A percentile compares a stretch with the other conserved stretches of the same genome.
phyloP scores from a whole-genome alignment of 345 rosid genomes.

The Eucalyptus sideroxylon region DNA sequence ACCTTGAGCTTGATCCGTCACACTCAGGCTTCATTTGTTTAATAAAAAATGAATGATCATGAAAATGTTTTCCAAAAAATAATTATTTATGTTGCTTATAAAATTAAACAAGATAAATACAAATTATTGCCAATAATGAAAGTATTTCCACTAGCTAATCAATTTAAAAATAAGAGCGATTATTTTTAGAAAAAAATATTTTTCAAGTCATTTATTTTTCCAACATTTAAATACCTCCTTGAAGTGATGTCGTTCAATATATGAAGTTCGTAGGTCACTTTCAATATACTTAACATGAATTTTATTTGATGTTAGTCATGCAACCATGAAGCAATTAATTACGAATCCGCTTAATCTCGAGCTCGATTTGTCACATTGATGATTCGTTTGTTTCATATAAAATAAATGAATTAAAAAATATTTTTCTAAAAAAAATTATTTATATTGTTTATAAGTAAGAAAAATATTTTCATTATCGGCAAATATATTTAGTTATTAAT shows the following conservation, averaged over 20 bases:
- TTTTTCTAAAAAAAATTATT: too few relatives aligned
- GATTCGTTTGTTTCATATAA: too few relatives aligned
- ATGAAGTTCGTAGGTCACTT: too few relatives aligned
- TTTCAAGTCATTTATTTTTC: neutral
- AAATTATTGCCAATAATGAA: neutral
- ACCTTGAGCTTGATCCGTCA: rapidly evolving
- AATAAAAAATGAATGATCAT: neutral
- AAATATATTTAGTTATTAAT: too few relatives aligned
- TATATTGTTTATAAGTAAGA: rapidly evolving
- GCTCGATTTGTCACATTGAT: too few relatives aligned
- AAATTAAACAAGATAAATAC: neutral
- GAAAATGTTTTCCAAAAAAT: neutral
- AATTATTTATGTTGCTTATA: neutral
- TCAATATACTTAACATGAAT: too few relatives aligned
- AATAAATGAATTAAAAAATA: too few relatives aligned
- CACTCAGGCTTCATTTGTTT: rapidly evolving
- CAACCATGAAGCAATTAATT: too few relatives aligned
- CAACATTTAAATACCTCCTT: too few relatives aligned
- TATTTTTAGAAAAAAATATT: neutral
- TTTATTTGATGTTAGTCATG: too few relatives aligned
- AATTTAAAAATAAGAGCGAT: neutral
- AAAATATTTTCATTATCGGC: too few relatives aligned
- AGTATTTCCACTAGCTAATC: rapidly evolving
- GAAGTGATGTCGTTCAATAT: rapidly evolving
- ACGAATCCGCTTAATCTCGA: too few relatives aligned